Conservation (phyloP, 2,329 filamentous ascomycete genomes). For the Incumbomyces lentus region DNA sequence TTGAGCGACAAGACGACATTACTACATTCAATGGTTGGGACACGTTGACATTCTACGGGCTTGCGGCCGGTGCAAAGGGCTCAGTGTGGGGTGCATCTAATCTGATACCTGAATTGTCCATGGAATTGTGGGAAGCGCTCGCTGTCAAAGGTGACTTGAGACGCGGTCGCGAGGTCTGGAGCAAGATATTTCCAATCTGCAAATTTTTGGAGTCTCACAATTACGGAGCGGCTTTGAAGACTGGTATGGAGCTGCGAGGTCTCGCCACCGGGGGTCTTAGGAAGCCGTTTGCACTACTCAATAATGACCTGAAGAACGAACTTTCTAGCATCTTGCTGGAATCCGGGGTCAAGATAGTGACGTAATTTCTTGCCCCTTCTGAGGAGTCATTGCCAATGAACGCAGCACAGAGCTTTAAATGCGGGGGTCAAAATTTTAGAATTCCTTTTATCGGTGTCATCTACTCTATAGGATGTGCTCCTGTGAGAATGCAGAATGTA, state of each 20-base stretch:
- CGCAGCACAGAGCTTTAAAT: no score
- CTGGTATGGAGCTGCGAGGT: conserved; percentile 36
- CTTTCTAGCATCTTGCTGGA: conserved; percentile 29
- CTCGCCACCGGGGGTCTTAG: conserved; percentile 38
- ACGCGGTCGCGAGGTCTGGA: conserved; percentile 38
- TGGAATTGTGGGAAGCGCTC: conserved; percentile 40
- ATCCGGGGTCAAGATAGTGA: conserved; percentile 29
- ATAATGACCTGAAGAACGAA: conserved; percentile 25
- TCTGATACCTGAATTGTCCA: conserved; percentile 40
- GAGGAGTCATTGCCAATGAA: no score
- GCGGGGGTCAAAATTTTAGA: no score
- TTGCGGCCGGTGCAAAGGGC: conserved; percentile 41
- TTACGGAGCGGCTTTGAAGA: conserved; percentile 40
- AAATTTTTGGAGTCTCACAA: conserved; percentile 41
- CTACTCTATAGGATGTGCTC: no score
- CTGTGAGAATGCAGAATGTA: no score
- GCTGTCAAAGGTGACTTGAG: conserved; percentile 34
- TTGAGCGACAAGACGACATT: conserved; percentile 32
- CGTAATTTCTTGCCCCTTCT: conserved; percentile 13
- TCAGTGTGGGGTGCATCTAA: conserved; percentile 44
- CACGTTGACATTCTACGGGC: conserved; percentile 43
- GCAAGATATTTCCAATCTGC: conserved; percentile 41
- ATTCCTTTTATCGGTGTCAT: no score
- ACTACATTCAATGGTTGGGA: conserved; percentile 46
- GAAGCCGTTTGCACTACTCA: conserved; percentile 39